Conservation (phyloP, 495 filamentous ascomycete genomes). For the Hyaloscypha hepaticicola region DNA sequence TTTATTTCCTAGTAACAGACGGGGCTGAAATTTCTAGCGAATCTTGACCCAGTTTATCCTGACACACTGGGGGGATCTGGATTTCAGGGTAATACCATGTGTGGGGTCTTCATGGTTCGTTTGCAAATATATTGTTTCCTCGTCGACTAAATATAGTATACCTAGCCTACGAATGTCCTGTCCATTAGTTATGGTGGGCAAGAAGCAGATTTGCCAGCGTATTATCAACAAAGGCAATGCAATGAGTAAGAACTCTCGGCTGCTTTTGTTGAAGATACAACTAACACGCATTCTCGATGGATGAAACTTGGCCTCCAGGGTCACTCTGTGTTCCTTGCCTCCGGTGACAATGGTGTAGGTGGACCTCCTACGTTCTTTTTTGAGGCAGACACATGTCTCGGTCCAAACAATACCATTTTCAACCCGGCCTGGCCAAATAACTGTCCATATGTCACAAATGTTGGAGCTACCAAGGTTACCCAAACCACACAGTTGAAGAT, state of each 20-base stretch:
- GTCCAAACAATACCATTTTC: slow-evolving; percentile 17
- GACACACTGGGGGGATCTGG: slow-evolving; percentile 42
- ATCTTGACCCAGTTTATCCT: slow-evolving; percentile 54
- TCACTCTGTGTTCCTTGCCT: slow-evolving; percentile 37
- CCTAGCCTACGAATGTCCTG: slow-evolving; percentile 52
- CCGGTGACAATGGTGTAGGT: slow-evolving; percentile 43
- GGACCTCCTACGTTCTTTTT: slow-evolving; percentile 13
- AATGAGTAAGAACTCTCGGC: slow-evolving; percentile 37
- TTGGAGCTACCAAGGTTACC: slow-evolving; percentile 40
- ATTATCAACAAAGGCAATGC: slow-evolving; percentile 59
- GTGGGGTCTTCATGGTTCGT: slow-evolving; percentile 51
- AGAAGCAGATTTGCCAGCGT: slow-evolving; percentile 50
- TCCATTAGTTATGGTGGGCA: slow-evolving; percentile 56
- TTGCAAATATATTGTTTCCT: neutral
- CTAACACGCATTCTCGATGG: slow-evolving; percentile 12
- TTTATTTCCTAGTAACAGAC: neutral
- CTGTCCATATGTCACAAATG: slow-evolving; percentile 42
- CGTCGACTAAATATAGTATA: slow-evolving; percentile 1
- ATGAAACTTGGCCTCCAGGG: slow-evolving; percentile 44
- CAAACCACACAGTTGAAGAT: slow-evolving; percentile 28
- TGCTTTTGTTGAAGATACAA: neutral
- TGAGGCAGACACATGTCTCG: slow-evolving; percentile 29
- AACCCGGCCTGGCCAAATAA: slow-evolving; percentile 24
- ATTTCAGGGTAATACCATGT: slow-evolving; percentile 59
- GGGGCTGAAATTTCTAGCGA: slow-evolving; percentile 24